Base-by-base conservation (phyloP, 2,329 filamentous ascomycete genomes). In the Aspergillus puulaauensis region DNA sequence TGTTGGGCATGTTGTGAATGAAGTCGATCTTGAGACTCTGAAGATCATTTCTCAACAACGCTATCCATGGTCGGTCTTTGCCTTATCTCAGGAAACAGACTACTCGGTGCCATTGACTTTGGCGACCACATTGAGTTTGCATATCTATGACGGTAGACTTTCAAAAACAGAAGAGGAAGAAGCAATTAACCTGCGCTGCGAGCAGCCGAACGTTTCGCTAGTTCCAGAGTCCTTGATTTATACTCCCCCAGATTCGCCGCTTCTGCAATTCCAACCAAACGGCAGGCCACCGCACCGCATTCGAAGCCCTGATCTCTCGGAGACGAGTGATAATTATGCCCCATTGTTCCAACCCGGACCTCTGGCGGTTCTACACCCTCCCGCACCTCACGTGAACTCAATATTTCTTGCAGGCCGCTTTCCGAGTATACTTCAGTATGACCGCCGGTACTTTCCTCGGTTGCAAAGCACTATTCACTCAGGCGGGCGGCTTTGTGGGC, bases 361-460 rank as follows among this genome's bases (percentile, higher is more conserved):
- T 1, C 82, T 96, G 23, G 91, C 88, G 46, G 92, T 97, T 60
- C 78, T 96, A 2, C 91, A 96, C 69, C 79, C 93, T 27, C 87
- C 88, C 14, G 80, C 78, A 8, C 77, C 84, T 1, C 80, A 84
- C 61, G 80, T 86, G 17, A 89, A 90, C 50, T 89, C 95, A 31
- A 95, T 98, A 41, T 93, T 93, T 77, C 86, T 97, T 37, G 91
- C 89, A 4, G 93, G 93, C 0, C 86, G 93, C 15, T 97, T 97
- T 70, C 90, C 92, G 4, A 93, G 87, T 66, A 90, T 97, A 56
- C 79, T 97, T 3, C 89, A 91, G 69, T 98, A 96, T 75, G 92
- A 97, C 70, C 85, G 92, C 3, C 88, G 93, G 45, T 91, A 85
- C 73, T 96, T 97, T 67, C 90, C 91, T 0, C 84, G 84, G 15